Percentiles rank a stretch among this genome's conserved stretches.
phyloP scores from a whole-genome alignment of 208 protist genomes.

The Angomonas deanei region DNA sequence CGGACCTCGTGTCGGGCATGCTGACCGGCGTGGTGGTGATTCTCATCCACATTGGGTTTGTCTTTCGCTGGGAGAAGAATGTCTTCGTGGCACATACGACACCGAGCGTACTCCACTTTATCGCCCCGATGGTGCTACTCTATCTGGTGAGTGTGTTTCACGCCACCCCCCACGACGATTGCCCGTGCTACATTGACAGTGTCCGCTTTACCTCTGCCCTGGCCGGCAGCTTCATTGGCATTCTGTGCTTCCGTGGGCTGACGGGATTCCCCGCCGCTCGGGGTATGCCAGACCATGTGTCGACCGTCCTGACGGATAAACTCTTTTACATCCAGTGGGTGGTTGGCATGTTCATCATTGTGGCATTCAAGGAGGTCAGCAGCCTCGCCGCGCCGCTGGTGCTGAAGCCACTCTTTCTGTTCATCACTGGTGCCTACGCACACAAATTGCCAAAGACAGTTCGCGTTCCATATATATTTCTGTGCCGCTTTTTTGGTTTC shows the following conservation, averaged over 20 bases:
- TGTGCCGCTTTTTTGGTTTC: conserved; percentile 21
- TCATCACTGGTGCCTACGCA: conserved; percentile 23
- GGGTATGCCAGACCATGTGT: conserved; percentile 7
- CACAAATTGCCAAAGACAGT: conserved; percentile 11
- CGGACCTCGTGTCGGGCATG: conserved; percentile 51
- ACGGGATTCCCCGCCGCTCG: conserved; percentile 25
- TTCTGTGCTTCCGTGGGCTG: conserved; percentile 21
- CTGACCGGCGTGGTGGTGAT: conserved; percentile 30
- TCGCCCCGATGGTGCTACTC: conserved; percentile 25
- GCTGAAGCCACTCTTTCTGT: conserved; percentile 41
- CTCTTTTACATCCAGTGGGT: conserved; percentile 37
- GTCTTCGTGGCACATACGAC: conserved; percentile 12
- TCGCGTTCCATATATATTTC: conserved; percentile 18
- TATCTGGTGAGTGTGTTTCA: conserved; percentile 38
- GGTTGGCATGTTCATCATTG: conserved; percentile 27
- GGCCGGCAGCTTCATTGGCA: conserved; percentile 31
- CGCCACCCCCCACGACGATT: conserved; percentile 50
- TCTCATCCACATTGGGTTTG: conserved; percentile 34
- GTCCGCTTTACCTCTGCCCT: conserved; percentile 52
- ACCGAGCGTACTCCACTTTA: conserved; percentile 26
- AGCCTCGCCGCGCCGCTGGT: conserved; percentile 15
- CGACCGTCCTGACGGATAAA: conserved; percentile 19
- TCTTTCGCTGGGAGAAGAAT: conserved; percentile 22
- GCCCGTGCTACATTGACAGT: conserved; percentile 73
- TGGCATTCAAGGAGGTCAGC: conserved; percentile 40